These are phyloP conservation scores for Verticillium tricorpus DNA, from an alignment of 2,329 filamentous ascomycete species.

Conservation along the genomic window DNA sequence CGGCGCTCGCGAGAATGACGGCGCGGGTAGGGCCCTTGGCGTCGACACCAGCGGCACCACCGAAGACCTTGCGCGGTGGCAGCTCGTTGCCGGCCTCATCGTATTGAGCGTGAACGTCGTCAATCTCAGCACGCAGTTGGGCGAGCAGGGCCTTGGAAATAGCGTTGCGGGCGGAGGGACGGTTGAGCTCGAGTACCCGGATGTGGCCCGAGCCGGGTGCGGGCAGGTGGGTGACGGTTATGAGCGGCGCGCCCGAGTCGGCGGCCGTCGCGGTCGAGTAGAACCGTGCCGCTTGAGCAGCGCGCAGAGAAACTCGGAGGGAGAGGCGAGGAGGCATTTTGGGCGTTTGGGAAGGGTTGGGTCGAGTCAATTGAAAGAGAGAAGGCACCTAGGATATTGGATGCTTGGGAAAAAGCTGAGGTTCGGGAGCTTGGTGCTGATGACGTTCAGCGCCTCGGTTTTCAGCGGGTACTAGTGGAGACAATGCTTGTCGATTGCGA, in stretches of 20 bases:
- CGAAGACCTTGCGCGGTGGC: constrained; percentile 33
- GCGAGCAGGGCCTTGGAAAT: constrained; percentile 76
- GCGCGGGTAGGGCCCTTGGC: constrained; percentile 64
- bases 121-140: constrained; percentile 67
- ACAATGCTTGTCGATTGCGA: not conserved
- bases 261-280: constrained; percentile 41
- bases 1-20: constrained; percentile 76
- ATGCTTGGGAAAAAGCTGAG: not conserved
- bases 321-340: constrained; percentile 28
- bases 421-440: not conserved
- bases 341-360: not conserved
- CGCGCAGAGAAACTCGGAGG: constrained; percentile 13
- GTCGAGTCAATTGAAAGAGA: not conserved
- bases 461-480: not conserved
- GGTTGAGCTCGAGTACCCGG: constrained; percentile 81
- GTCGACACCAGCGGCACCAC: constrained; percentile 37
- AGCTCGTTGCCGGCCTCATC: constrained; percentile 49
- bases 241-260: constrained; percentile 37
- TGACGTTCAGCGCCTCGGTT: not conserved
- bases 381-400: not conserved
- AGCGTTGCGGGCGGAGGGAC: constrained; percentile 81
- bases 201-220: constrained; percentile 80
- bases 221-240: constrained; percentile 71
- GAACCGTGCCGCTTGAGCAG: constrained; percentile 19
- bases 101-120: constrained; percentile 64